Percentiles rank a stretch among this genome's conserved stretches.
Conservation (phyloP, 768 basidiomycete species). For the Mycena belliarum region DNA sequence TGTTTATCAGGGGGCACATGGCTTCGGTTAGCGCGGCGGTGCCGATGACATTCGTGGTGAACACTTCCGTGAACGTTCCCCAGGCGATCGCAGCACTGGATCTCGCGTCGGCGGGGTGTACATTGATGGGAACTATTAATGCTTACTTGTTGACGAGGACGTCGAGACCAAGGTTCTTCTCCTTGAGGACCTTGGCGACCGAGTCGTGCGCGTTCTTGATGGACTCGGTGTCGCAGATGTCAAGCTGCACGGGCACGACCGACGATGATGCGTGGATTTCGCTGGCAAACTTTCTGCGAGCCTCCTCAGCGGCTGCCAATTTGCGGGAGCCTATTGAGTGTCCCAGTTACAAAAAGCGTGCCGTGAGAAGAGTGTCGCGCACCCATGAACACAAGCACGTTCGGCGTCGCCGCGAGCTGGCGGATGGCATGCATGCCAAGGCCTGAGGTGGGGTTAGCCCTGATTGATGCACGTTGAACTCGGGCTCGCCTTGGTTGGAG, state of each 20-base stretch:
- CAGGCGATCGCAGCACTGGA: background rate
- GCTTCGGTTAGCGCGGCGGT: slow-evolving; percentile 5
- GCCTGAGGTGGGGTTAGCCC: background rate
- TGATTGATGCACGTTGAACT: background rate
- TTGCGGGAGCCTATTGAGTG: slow-evolving; percentile 8
- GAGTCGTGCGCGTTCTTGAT: slow-evolving; percentile 1
- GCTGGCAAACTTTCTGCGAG: background rate
- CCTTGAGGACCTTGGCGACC: background rate
- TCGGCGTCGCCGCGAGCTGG: slow-evolving; percentile 4
- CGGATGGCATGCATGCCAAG: slow-evolving; percentile 16
- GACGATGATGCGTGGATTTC: slow-evolving; percentile 4
- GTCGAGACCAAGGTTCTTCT: background rate
- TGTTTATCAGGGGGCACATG: slow-evolving; percentile 7
- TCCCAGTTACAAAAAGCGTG: background rate
- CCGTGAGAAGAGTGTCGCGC: background rate
- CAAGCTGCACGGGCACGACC: slow-evolving; percentile 20
- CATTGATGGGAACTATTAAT: background rate
- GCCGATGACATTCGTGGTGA: slow-evolving; percentile 12
- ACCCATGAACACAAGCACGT: slow-evolving; percentile 17
- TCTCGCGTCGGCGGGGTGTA: background rate
- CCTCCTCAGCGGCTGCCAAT: slow-evolving; percentile 11
- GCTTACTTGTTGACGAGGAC: slow-evolving; percentile 6
- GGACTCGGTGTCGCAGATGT: slow-evolving; percentile 16
- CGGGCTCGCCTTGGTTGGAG: slow-evolving; percentile 17
- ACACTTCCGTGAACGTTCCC: background rate